Percentiles rank a stretch among this genome's conserved stretches.
Conservation (phyloP, 495 filamentous ascomycete genomes). For the Podospora comata region DNA sequence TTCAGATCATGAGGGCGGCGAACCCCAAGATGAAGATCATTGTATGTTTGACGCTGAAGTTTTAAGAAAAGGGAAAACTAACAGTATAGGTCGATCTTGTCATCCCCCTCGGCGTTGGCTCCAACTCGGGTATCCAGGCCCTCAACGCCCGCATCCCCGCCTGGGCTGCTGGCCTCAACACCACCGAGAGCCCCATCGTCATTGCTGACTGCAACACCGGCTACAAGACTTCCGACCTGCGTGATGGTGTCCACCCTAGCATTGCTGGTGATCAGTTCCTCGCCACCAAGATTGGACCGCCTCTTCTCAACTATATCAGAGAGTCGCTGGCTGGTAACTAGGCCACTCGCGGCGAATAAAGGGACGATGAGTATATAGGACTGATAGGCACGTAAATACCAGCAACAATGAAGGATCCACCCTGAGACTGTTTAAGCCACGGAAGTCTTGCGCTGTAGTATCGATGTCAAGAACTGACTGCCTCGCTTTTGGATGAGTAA, state of each 20-base stretch:
- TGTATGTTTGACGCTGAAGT: slow-evolving; percentile 21
- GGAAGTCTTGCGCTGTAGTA: no score
- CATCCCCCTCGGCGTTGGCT: slow-evolving; percentile 14
- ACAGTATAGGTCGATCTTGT: slow-evolving; percentile 9
- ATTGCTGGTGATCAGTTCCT: slow-evolving; percentile 36
- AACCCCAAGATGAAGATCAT: slow-evolving; percentile 42
- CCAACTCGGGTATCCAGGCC: slow-evolving; percentile 22
- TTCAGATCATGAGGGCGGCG: slow-evolving; percentile 32
- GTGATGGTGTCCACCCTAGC: slow-evolving; percentile 43
- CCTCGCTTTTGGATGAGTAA: no score
- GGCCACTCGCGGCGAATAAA: background rate
- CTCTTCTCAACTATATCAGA: slow-evolving; percentile 31
- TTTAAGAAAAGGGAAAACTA: background rate
- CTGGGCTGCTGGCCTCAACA: slow-evolving; percentile 35
- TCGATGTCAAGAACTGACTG: no score
- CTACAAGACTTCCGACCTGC: slow-evolving; percentile 30
- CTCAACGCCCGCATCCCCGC: slow-evolving; percentile 38
- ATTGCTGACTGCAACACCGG: slow-evolving; percentile 37
- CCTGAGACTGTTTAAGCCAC: no score
- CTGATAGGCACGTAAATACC: background rate
- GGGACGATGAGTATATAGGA: background rate
- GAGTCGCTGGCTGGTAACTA: background rate
- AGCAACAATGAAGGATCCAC: background rate
- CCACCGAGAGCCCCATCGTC: slow-evolving; percentile 37
- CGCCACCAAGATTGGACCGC: slow-evolving; percentile 28